Percentiles rank a stretch among this genome's conserved stretches.
These are phyloP conservation scores for Hylodesmum podocarpum DNA, from an alignment of 306 rosid species.

Conservation along the genomic window DNA sequence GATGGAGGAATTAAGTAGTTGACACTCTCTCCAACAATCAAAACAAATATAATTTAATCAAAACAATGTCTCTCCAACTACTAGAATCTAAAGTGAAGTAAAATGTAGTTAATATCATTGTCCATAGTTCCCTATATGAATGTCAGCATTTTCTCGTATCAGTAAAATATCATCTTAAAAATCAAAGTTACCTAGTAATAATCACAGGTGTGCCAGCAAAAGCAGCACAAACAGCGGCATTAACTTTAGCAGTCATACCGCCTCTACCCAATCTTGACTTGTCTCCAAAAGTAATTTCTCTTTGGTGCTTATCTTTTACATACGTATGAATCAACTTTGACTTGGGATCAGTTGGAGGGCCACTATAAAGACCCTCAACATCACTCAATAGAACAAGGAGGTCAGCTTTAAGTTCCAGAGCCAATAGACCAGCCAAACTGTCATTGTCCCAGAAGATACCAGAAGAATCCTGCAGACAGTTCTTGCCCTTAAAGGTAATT, in stretches of 20 bases:
- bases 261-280: slow-evolving; percentile 88
- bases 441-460: slow-evolving; percentile 97
- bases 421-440: slow-evolving; percentile 82
- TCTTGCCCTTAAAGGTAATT: slow-evolving; percentile 35
- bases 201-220: slow-evolving; percentile 79
- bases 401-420: slow-evolving; percentile 82
- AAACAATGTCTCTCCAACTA: background rate
- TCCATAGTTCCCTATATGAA: background rate
- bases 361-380: slow-evolving; percentile 88
- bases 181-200: slow-evolving; percentile 66
- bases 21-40: background rate
- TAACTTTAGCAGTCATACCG: slow-evolving; percentile 91
- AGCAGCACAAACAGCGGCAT: slow-evolving; percentile 79
- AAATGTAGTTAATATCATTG: background rate
- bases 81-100: background rate
- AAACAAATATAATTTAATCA: background rate
- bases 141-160: background rate
- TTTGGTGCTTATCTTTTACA: slow-evolving; percentile 71
- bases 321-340: slow-evolving; percentile 82
- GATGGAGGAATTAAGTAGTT: background rate
- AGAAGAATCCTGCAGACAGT: slow-evolving; percentile 71
- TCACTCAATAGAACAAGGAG: slow-evolving; percentile 84
- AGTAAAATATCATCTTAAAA: background rate
- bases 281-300: slow-evolving; percentile 80
- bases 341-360: slow-evolving; percentile 80